Evolutionary conservation across 768 basidiomycete genomes (phyloP), one percentile per base, ranked within the genome.

Genomic region (Termitomyces sp.): DNA sequence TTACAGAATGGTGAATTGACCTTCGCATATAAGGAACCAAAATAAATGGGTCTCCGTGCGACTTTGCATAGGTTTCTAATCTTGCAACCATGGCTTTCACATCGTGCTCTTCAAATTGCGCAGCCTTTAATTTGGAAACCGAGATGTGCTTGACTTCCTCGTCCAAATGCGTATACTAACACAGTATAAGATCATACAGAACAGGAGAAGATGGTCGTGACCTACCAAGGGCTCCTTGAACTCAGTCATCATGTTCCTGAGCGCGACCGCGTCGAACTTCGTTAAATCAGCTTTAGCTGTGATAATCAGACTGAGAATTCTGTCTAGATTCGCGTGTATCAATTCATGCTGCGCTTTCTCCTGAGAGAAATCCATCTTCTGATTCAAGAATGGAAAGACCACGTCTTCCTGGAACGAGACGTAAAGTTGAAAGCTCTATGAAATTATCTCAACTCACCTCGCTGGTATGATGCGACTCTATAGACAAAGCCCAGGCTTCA

Each of bases 21-120:
- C 72, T 70, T 44, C 66, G 61, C 71, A 74, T 71, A 62, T 63
- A 76, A 1, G 74, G 74, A 3, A 75, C 62, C 5, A 65, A 41
- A 30, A 68, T 51, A 62, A 69, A 73, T 1, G 68, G 68, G 53
- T 73, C 67, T 17, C 67, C 73, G 51, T 71, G 61, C n/a, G 64
- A 56, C 33, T 72, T 70, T 3, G 74, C 70, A 50, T 72, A 63
- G 26, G 61, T 62, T 14, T 67, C 68, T 19, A 74, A 54, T 11
- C 62, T 62, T 0, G 53, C 65, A 17, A 68, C 60, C 55, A 74
- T 64, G 5, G 60, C 62, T 26, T 61, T 44, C 26, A 74, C 41
- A 37, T 74, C 72, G 19, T 54, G 54, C 23, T 63, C 63, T 0
- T 66, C 60, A 56, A 73, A 72, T 0, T 64, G 68, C 4, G 63